Percentiles rank a stretch among this genome's conserved stretches.
phyloP scores from a whole-genome alignment of 192 early-diverging fungal species.

The Umbelopsis isabellina region DNA sequence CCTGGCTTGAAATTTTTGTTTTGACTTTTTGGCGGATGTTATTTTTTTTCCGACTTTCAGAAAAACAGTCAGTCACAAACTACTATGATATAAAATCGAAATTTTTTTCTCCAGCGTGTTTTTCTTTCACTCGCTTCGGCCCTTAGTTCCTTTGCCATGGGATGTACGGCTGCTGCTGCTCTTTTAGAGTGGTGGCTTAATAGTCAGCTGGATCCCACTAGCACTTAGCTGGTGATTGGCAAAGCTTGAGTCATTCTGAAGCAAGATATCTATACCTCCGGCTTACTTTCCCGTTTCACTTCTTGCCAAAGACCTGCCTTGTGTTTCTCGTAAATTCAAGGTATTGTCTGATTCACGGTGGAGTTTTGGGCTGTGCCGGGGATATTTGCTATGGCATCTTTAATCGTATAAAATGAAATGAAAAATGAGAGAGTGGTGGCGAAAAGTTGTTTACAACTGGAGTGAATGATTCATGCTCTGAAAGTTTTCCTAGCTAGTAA shows the following conservation, averaged over 20 bases:
- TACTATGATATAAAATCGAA: background rate
- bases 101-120: slow-evolving; percentile 1
- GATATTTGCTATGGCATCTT: background rate
- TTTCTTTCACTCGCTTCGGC: slow-evolving; percentile 20
- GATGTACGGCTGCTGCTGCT: slow-evolving; percentile 3
- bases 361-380: slow-evolving; percentile 22
- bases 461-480: too few relatives aligned
- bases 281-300: slow-evolving; percentile 22
- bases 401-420: background rate
- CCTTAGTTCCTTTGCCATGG: slow-evolving; percentile 20
- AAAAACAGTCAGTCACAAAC: too few relatives aligned
- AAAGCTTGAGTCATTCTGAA: slow-evolving; percentile 24
- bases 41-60: too few relatives aligned
- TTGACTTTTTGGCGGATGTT: too few relatives aligned
- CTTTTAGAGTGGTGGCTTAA: slow-evolving; percentile 1
- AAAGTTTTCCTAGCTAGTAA: too few relatives aligned
- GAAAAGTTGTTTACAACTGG: background rate
- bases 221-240: slow-evolving; percentile 14
- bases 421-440: background rate
- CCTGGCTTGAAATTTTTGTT: too few relatives aligned
- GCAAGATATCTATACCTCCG: slow-evolving; percentile 23
- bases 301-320: background rate
- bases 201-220: slow-evolving; percentile 13
- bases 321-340: too few relatives aligned
- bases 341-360: background rate